Base-by-base conservation (phyloP, 148 eudicot species). In the Pouteria glomerata region DNA sequence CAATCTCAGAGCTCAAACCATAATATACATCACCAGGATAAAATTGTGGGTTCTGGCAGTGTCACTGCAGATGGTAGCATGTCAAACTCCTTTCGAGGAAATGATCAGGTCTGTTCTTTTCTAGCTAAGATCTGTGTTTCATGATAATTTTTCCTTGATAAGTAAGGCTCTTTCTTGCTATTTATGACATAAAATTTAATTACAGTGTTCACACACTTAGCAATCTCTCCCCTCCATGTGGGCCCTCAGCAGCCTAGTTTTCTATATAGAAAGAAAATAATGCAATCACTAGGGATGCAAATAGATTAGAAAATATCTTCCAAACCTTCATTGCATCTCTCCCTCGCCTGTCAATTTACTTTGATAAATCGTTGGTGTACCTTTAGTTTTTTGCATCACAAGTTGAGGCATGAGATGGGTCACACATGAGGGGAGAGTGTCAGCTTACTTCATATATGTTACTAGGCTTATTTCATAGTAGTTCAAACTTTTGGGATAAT, bases 81-180 rank as follows among this genome's bases (percentile, higher is more conserved):
- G 85, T 77, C 88, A 30, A 88, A 88, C 73, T 82, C 88, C 18
- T 82, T 70, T 59, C 86, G 89, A 8, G 88, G 88, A 73, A 88
- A 77, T 77, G 90, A 88, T 77, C 90, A 88, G 90, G 93, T 88
- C 75, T 41, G 78, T 76, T 16, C 10, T 26, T 29, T 45, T 2
- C 18, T 29, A 16, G 68, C 14, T 24, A 41, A 39, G 50, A 5
- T 39, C 10, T 39, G 44, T 39, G 7, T 39, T 39, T 4, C 44
- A 39, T 39, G 44, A 10, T 10, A 39, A 5, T 39, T 10, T 10
- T 39, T 39, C 44, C 44, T 39, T n/a, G n/a, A n/a, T n/a, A n/a
- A n/a, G n/a, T 48, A 41, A 61, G 16, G 14, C 48, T 14, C n/a
- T 35, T 61, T 61, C 65, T 63, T 39, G 30, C 30, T 41, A 19